A percentile compares a stretch with the other conserved stretches of the same genome.
Conservation (phyloP, 805 yeast genomes). For the Sugiyamaella lignohabitans region DNA sequence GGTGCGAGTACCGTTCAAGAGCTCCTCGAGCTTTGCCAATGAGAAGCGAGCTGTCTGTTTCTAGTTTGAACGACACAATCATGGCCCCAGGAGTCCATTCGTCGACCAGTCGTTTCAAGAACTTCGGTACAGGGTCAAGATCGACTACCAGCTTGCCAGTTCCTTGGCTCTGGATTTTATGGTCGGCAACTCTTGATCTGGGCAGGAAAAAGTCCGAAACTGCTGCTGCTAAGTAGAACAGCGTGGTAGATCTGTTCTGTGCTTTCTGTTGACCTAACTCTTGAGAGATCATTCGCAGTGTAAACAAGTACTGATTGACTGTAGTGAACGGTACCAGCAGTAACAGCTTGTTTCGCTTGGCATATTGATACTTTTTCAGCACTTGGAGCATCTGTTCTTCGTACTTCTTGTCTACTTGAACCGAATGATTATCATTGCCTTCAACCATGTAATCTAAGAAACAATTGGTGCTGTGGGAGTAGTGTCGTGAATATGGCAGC, state of each 20-base stretch:
- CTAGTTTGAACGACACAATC: slow-evolving; percentile 91
- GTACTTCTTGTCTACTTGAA: slow-evolving; percentile 56
- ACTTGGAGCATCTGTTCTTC: slow-evolving; percentile 55
- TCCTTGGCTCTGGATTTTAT: slow-evolving; percentile 80
- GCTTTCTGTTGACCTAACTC: slow-evolving; percentile 40
- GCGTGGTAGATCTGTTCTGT: slow-evolving; percentile 37
- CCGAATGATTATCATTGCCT: slow-evolving; percentile 40
- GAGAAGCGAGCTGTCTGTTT: slow-evolving; percentile 70
- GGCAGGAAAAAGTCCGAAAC: slow-evolving; percentile 96
- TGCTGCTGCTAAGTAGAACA: slow-evolving; percentile 93
- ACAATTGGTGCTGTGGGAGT: slow-evolving; percentile 75
- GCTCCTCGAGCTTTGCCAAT: slow-evolving; percentile 74
- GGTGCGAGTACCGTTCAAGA: slow-evolving; percentile 79
- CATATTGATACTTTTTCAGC: slow-evolving; percentile 45
- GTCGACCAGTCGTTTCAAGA: slow-evolving; percentile 78
- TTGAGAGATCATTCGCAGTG: slow-evolving; percentile 61
- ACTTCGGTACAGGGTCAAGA: slow-evolving; percentile 94
- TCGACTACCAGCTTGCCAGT: slow-evolving; percentile 76
- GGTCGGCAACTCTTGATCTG: slow-evolving; percentile 76
- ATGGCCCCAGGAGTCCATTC: slow-evolving; percentile 93
- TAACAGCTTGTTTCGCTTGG: slow-evolving; percentile 46
- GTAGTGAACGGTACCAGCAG: slow-evolving; percentile 85
- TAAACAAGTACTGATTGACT: slow-evolving; percentile 87
- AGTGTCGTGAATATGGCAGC: slow-evolving; percentile 84
- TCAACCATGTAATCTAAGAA: slow-evolving; percentile 75